Evolutionary conservation across 352 stramenopile species (phyloP).

Genomic region (Phytopythium sindhum): DNA sequence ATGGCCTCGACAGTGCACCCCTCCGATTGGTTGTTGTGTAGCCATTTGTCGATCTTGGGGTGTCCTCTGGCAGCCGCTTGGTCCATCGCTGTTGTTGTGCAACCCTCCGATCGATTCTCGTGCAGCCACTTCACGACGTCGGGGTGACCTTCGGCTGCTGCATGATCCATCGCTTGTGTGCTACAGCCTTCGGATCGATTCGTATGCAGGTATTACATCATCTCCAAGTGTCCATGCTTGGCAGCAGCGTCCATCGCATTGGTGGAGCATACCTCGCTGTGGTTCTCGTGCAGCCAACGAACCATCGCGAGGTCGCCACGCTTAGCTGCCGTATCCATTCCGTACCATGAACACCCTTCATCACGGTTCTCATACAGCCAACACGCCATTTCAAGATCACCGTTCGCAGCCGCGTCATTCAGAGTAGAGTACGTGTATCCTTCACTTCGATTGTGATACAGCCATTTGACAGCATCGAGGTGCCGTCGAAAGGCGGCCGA

Average conservation of each 20-base stretch:
- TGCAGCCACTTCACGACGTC: background rate
- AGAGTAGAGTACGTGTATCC: background rate
- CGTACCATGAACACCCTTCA: background rate
- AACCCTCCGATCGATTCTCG: background rate
- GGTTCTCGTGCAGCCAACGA: background rate
- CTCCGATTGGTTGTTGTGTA: background rate
- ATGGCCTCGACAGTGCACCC: background rate
- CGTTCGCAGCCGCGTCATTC: background rate
- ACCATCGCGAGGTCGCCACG: background rate
- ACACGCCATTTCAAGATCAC: background rate
- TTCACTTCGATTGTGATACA: background rate
- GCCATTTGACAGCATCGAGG: background rate
- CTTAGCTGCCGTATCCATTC: background rate
- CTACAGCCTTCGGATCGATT: background rate
- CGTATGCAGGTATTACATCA: background rate
- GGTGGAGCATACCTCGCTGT: background rate
- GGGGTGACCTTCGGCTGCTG: background rate
- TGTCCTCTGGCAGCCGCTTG: background rate
- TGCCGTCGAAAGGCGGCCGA: background rate
- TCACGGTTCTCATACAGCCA: background rate
- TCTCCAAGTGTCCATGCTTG: background rate
- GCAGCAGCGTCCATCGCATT: background rate
- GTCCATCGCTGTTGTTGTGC: background rate
- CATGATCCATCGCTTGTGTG: background rate
- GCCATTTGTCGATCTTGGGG: background rate